Evolutionary conservation across 2,329 filamentous ascomycete species (phyloP).

Genomic region (Aspergillus thermomutatus): DNA sequence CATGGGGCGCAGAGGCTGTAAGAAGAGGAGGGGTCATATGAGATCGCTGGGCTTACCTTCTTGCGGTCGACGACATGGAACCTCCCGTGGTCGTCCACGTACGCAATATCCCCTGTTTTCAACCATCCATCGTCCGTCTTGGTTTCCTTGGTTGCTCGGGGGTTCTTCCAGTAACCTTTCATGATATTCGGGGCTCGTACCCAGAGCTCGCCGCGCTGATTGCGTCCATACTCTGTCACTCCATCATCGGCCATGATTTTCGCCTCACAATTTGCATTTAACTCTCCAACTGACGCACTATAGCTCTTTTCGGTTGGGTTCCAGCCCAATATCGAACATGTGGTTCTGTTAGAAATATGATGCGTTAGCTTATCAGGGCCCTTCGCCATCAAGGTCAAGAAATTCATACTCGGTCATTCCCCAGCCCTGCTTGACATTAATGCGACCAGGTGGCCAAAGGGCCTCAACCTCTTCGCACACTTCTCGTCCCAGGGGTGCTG

Average conservation of each 20-base stretch:
- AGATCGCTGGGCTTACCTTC: slow-evolving; percentile 50
- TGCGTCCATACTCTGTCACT: slow-evolving; percentile 49
- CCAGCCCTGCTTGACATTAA: slow-evolving; percentile 70
- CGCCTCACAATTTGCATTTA: slow-evolving; percentile 66
- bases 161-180: slow-evolving; percentile 73
- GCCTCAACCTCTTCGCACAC: slow-evolving; percentile 57
- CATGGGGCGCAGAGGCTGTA: neutral
- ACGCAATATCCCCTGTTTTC: slow-evolving; percentile 69
- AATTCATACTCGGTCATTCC: slow-evolving; percentile 73
- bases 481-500: slow-evolving; percentile 61
- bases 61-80: slow-evolving; percentile 71
- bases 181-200: slow-evolving; percentile 69
- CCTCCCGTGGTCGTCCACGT: slow-evolving; percentile 53
- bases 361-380: slow-evolving; percentile 5
- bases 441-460: slow-evolving; percentile 48
- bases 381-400: neutral
- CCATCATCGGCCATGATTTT: slow-evolving; percentile 58
- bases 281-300: slow-evolving; percentile 56
- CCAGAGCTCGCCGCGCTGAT: slow-evolving; percentile 68
- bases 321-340: slow-evolving; percentile 67
- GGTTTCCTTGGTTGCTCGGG: slow-evolving; percentile 62
- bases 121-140: slow-evolving; percentile 65
- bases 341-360: slow-evolving; percentile 41
- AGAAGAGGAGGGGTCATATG: neutral
- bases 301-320: slow-evolving; percentile 49